Evolutionary conservation across 495 filamentous ascomycete species (phyloP), one percentile per base, ranked within the genome.

Genomic region (Penicillium bovifimosum): DNA sequence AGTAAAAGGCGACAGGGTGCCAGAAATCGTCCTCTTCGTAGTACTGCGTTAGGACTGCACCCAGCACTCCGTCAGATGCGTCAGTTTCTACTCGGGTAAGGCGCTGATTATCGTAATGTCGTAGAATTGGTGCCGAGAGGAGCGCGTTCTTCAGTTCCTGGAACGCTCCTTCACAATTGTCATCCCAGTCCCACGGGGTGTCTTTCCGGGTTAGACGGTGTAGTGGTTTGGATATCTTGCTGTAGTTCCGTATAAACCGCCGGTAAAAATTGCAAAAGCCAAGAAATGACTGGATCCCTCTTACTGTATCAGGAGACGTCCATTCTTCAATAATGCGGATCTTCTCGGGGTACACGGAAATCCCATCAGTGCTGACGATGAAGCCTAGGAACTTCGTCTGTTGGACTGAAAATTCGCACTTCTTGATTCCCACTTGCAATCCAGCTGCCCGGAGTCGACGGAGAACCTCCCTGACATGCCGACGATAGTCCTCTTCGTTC

Each of bases 241-340:
- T 58, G 48, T 61, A 70, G 0, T 55, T 33, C 1, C 52, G 9
- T 2, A 73, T 67, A 39, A 72, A 71, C 2, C 52, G 41, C 1
- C 50, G 41, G 38, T 68, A 70, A 44, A 69, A 73, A 42, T 64
- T 65, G 10, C 20, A 55, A 40, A 73, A 66, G 0, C 63, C 56
- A 11, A 73, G 29, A 39, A 65, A 71, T 2, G 48, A 43, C 40
- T 66, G 52, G n/a, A n/a, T n/a, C n/a, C n/a, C n/a, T n/a, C n/a
- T n/a, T n/a, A n/a, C n/a, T n/a, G n/a, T n/a, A n/a, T 9, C 65
- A 46, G n/a, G 32, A 10, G 32, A 31, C 10, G 36, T 18, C 62
- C 52, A 71, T 1, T 58, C 32, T 2, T 16, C 0, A 14, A 72
- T 58, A 2, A 42, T 50, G 17, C 53, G 10, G 6, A 65, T 46